phyloP scores from a whole-genome alignment of 2,329 filamentous ascomycete genomes.

The Ceratocystis colombiana region DNA sequence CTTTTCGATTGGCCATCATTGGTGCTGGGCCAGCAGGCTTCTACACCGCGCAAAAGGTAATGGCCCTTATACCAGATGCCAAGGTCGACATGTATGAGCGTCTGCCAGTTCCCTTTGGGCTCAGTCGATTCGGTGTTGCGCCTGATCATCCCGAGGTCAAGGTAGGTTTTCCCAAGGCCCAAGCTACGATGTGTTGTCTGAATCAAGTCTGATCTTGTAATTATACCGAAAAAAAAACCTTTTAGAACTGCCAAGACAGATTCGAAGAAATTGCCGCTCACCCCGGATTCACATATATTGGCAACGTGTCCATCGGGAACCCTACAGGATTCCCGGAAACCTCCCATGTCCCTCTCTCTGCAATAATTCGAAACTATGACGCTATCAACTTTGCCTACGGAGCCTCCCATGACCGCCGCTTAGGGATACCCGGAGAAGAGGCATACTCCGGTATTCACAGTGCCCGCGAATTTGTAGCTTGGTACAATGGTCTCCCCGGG shows the following conservation, averaged over 20 bases:
- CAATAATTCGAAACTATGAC: constrained; percentile 74
- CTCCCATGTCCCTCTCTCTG: constrained; percentile 37
- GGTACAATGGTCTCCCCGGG: constrained; percentile 94
- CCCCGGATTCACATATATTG: constrained; percentile 77
- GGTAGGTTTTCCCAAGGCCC: constrained; percentile 40
- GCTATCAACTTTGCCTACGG: constrained; percentile 89
- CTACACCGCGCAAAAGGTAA: constrained; percentile 79
- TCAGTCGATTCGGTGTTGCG: constrained; percentile 91
- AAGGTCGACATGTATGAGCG: constrained; percentile 94
- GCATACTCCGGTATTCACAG: constrained; percentile 66
- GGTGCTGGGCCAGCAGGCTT: constrained; percentile 94
- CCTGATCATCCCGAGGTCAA: constrained; percentile 98
- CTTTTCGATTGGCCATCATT: constrained; percentile 73
- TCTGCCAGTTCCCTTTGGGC: constrained; percentile 80
- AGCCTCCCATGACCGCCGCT: constrained; percentile 67
- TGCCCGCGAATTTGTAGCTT: constrained; percentile 87
- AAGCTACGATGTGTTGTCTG: background rate
- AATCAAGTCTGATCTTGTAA: background rate
- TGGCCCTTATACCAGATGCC: constrained; percentile 61
- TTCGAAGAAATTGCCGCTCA: constrained; percentile 81
- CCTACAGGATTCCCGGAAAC: constrained; percentile 30
- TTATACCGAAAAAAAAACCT: background rate
- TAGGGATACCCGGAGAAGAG: constrained; percentile 72
- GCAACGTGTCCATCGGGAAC: constrained; percentile 72
- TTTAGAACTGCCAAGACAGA: constrained; percentile 84